Percentiles rank a stretch among this genome's conserved stretches.
phyloP scores from a whole-genome alignment of 2,329 filamentous ascomycete species.

The Diaporthe sp. region DNA sequence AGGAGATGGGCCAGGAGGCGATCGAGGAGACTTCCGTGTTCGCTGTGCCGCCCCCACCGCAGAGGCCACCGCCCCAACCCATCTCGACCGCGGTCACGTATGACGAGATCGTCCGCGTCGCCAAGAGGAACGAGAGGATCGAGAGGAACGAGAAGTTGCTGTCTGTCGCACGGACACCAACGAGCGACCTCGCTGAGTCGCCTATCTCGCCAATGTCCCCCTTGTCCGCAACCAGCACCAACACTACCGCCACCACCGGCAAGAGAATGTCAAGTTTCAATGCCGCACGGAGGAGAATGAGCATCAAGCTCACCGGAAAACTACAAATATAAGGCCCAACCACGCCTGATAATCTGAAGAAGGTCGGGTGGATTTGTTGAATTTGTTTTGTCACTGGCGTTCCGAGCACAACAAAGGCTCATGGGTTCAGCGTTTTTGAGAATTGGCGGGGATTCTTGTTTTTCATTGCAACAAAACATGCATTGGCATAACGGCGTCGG shows the following conservation, averaged over 20 bases:
- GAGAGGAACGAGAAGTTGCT: constrained; percentile 31
- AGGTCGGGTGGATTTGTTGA: neutral
- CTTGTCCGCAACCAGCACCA: constrained; percentile 32
- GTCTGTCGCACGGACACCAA: constrained; percentile 21
- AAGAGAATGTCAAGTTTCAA: constrained; percentile 40
- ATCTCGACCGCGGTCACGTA: constrained; percentile 56
- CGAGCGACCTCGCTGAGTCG: constrained; percentile 33
- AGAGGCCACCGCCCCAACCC: constrained; percentile 45
- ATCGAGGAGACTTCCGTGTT: constrained; percentile 40
- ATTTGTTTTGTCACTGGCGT: constrained; percentile 22
- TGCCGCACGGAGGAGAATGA: constrained; percentile 39
- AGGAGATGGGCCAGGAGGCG: constrained; percentile 9
- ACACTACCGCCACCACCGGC: constrained; percentile 28
- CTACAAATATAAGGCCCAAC: constrained; percentile 27
- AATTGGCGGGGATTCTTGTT: neutral
- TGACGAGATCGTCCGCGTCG: constrained; percentile 60
- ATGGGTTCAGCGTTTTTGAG: constrained; percentile 7
- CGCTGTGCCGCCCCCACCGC: constrained; percentile 50
- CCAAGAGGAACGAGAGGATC: constrained; percentile 55
- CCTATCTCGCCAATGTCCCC: constrained; percentile 37
- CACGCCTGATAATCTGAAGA: neutral
- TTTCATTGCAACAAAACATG: constrained; percentile 14
- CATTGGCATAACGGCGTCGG: constrained; percentile 35
- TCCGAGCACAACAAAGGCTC: constrained; percentile 23
- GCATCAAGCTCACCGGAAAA: constrained; percentile 40